These are phyloP conservation scores for Aspergillus incahuasiensis DNA, from an alignment of 495 filamentous ascomycete species.

Conservation along the genomic window DNA sequence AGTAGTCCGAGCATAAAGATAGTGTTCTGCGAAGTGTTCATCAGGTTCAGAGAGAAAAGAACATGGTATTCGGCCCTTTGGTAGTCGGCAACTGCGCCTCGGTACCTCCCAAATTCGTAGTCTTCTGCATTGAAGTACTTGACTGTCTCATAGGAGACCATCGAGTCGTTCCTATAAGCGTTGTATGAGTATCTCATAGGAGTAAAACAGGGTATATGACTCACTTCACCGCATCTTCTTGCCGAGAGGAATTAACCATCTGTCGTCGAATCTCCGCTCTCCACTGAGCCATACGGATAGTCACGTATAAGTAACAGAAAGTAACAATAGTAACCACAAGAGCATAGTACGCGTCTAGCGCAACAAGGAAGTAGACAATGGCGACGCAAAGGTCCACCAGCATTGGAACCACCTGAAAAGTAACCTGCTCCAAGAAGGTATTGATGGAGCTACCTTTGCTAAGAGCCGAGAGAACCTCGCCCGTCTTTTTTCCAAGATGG, in stretches of 20 bases:
- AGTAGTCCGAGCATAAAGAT: conserved; percentile 91
- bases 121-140: conserved; percentile 98
- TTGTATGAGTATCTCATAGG: conserved; percentile 40
- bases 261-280: conserved; percentile 82
- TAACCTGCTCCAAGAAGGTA: conserved; percentile 90
- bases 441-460: conserved; percentile 97
- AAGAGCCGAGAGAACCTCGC: conserved; percentile 88
- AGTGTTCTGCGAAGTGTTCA: conserved; percentile 91
- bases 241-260: conserved; percentile 89
- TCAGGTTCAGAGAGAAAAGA: conserved; percentile 77
- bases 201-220: conserved; percentile 2
- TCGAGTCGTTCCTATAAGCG: conserved; percentile 74
- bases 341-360: conserved; percentile 86
- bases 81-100: conserved; percentile 71
- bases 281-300: conserved; percentile 92
- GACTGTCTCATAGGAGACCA: conserved; percentile 96
- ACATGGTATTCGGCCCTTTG: conserved; percentile 87
- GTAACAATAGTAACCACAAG: conserved; percentile 85
- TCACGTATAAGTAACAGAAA: conserved; percentile 95
- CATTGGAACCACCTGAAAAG: conserved; percentile 94
- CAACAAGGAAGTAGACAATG: conserved; percentile 75
- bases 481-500: conserved; percentile 93
- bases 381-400: conserved; percentile 84
- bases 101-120: conserved; percentile 86
- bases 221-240: conserved; percentile 90